A percentile compares a stretch with the other conserved stretches of the same genome.
phyloP scores from a whole-genome alignment of 2,329 filamentous ascomycete genomes.

The Fusarium algeriense region DNA sequence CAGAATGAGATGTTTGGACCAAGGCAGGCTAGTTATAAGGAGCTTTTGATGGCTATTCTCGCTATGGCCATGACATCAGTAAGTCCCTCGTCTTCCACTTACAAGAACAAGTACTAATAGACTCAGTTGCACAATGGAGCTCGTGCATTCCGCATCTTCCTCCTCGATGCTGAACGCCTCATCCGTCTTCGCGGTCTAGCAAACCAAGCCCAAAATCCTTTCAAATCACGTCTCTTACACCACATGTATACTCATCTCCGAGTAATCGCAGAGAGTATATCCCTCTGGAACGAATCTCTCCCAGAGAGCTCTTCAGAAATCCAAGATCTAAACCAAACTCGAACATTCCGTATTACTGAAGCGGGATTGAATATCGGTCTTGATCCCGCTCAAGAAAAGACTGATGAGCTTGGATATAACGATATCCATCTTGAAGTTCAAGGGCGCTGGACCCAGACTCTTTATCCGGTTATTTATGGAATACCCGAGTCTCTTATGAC shows the following conservation, averaged over 20 bases:
- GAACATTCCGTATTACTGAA: conserved; percentile 49
- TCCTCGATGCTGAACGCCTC: conserved; percentile 58
- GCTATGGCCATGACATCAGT: conserved; percentile 45
- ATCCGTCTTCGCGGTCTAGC: conserved; percentile 54
- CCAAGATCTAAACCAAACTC: conserved; percentile 8
- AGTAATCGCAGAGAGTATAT: conserved; percentile 59
- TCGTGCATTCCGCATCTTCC: conserved; percentile 41
- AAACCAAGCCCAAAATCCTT: conserved; percentile 51
- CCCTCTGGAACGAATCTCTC: conserved; percentile 19
- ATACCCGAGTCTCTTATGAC: conserved; percentile 57
- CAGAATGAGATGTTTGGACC: conserved; percentile 50
- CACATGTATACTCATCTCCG: conserved; percentile 62
- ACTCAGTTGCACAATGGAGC: conserved; percentile 34
- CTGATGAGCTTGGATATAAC: conserved; percentile 56
- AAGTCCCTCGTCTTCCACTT: rapidly evolving
- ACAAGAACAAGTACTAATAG: neutral
- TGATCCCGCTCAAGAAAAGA: conserved; percentile 46
- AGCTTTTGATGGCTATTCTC: conserved; percentile 59
- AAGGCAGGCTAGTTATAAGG: conserved; percentile 57
- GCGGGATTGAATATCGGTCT: conserved; percentile 48
- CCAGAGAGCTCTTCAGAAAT: neutral
- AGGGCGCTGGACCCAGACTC: conserved; percentile 54
- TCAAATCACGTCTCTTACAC: conserved; percentile 58
- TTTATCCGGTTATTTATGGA: conserved; percentile 60
- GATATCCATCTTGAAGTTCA: conserved; percentile 59